A percentile compares a stretch with the other conserved stretches of the same genome.
Conservation (phyloP, 495 filamentous ascomycete species). For the Hyaloscypha variabilis region DNA sequence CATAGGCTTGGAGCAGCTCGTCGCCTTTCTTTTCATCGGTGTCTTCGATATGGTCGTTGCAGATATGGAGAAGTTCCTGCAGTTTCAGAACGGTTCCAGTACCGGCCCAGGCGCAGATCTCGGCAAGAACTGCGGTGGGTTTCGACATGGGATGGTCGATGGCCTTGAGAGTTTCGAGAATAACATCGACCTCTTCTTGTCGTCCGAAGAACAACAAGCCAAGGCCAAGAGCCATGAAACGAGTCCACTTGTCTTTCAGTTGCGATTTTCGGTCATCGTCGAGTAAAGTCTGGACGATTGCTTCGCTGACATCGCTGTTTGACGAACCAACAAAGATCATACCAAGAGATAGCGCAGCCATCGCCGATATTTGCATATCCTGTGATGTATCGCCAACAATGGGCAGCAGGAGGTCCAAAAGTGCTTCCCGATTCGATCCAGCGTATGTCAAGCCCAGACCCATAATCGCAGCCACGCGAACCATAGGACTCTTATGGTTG, state of each 20-base stretch:
- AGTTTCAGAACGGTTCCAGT: conserved; percentile 96
- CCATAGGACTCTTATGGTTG: conserved; percentile 70
- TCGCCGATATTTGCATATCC: conserved; percentile 93
- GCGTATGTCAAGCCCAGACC: conserved; percentile 93
- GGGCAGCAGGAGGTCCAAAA: conserved; percentile 79
- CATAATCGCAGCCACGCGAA: conserved; percentile 87
- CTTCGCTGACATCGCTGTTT: conserved; percentile 83
- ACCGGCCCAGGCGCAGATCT: conserved; percentile 96
- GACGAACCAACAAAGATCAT: conserved; percentile 92
- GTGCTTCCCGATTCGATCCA: conserved; percentile 84
- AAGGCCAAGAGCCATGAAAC: conserved; percentile 93
- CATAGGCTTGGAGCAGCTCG: conserved; percentile 92
- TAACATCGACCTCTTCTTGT: conserved; percentile 96
- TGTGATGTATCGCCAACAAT: conserved; percentile 80
- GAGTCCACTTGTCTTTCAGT: conserved; percentile 95
- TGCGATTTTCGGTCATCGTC: conserved; percentile 86
- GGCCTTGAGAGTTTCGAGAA: conserved; percentile 91
- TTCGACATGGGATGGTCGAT: conserved; percentile 95
- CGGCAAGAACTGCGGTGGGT: conserved; percentile 85
- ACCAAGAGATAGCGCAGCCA: conserved; percentile 91
- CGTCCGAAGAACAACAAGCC: conserved; percentile 94
- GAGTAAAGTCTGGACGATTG: conserved; percentile 86
- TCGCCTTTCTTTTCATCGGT: conserved; percentile 89
- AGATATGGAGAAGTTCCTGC: conserved; percentile 94
- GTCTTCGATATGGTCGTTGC: conserved; percentile 96